Percentiles rank a stretch among this genome's conserved stretches.
phyloP scores from a whole-genome alignment of 108 stramenopile genomes.

The Licmophora abbreviata region DNA sequence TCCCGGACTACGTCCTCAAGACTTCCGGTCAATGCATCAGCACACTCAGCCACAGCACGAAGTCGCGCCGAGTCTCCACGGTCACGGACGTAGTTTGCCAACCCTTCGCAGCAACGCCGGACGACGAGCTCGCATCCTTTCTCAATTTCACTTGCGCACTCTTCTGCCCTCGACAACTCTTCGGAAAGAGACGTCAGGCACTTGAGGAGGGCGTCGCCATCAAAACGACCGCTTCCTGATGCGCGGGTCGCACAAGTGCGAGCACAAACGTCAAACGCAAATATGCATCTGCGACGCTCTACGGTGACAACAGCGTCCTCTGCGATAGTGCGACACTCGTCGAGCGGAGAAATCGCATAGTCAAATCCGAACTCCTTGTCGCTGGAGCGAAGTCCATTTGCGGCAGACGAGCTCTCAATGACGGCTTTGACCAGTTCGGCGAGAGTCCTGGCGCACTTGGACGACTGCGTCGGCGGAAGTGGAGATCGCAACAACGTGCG shows the following conservation, averaged over 20 bases:
- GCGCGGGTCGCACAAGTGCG: constrained; percentile 63
- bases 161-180: constrained; percentile 67
- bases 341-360: constrained; percentile 41
- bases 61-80: constrained; percentile 73
- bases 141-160: constrained; percentile 74
- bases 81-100: constrained; percentile 76
- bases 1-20: constrained; percentile 72
- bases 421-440: constrained; percentile 69
- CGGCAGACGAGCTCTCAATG: constrained; percentile 32
- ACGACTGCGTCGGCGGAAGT: constrained; percentile 69
- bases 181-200: constrained; percentile 69
- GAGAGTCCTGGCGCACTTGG: constrained; percentile 74
- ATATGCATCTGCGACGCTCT: constrained; percentile 79
- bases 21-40: constrained; percentile 60
- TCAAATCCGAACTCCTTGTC: constrained; percentile 15
- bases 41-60: constrained; percentile 84
- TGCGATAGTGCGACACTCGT: constrained; percentile 44
- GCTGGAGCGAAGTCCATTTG: constrained; percentile 27
- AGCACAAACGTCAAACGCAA: constrained; percentile 81
- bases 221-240: constrained; percentile 78
- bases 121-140: constrained; percentile 78
- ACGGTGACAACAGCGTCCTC: constrained; percentile 71
- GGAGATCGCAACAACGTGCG: constrained; percentile 56
- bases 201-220: constrained; percentile 61
- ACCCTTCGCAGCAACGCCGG: constrained; percentile 77